phyloP scores from a whole-genome alignment of 352 stramenopile genomes.

The Globisporangium barbulae region DNA sequence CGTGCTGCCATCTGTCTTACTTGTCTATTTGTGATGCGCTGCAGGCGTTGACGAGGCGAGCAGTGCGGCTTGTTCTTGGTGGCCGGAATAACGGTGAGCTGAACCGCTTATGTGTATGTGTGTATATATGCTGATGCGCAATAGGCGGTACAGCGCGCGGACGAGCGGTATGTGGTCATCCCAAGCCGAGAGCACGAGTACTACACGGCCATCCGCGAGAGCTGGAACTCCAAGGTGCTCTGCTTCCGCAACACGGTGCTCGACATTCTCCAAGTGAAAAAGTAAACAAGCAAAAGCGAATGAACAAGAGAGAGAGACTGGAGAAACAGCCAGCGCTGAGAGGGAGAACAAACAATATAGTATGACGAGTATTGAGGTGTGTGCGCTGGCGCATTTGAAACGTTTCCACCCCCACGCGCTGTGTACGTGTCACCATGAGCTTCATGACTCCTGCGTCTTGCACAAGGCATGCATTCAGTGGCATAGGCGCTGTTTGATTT shows the following conservation, averaged over 20 bases:
- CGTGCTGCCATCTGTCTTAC: background rate
- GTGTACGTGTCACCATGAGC: too few species aligned
- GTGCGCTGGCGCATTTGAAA: background rate
- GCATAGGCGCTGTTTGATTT: too few species aligned
- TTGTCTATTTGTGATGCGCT: background rate
- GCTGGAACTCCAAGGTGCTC: constrained; percentile 72
- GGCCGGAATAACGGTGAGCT: background rate
- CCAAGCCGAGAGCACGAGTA: constrained; percentile 79
- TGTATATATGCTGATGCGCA: background rate
- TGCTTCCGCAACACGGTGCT: constrained; percentile 53
- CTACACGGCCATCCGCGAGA: constrained; percentile 67
- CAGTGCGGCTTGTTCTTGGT: background rate
- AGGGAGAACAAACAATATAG: constrained; percentile 2
- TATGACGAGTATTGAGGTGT: constrained; percentile 6
- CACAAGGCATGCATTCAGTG: too few species aligned
- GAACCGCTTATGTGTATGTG: background rate
- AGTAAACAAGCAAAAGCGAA: constrained; percentile 10
- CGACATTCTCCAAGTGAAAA: constrained; percentile 50
- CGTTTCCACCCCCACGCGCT: background rate
- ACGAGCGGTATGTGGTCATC: constrained; percentile 61
- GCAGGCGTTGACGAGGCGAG: background rate
- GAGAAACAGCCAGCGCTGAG: background rate
- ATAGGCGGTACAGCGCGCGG: constrained; percentile 11
- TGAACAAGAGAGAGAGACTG: background rate
- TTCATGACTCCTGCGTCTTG: too few species aligned